These are phyloP conservation scores for Trypanosoma conorhini DNA, from an alignment of 208 protist species.

Conservation along the genomic window DNA sequence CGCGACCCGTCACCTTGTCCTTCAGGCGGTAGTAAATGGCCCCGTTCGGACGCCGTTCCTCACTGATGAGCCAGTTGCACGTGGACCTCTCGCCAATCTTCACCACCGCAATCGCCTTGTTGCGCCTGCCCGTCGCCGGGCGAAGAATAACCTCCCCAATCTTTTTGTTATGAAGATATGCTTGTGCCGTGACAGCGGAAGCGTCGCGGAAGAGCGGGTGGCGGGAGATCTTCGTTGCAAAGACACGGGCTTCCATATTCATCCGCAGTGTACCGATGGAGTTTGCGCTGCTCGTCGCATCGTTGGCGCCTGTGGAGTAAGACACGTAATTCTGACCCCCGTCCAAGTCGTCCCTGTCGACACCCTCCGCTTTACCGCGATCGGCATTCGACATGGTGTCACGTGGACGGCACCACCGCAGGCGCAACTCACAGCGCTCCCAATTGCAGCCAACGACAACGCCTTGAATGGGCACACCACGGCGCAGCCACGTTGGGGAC, in stretches of 20 bases:
- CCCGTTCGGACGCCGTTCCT: slow-evolving; percentile 64
- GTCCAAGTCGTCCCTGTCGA: slow-evolving; percentile 6
- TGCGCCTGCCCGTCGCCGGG: slow-evolving; percentile 34
- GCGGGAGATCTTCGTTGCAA: slow-evolving; percentile 75
- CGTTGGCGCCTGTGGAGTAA: slow-evolving; percentile 35
- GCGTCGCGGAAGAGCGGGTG: slow-evolving; percentile 80
- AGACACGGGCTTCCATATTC: slow-evolving; percentile 55
- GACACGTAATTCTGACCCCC: slow-evolving; percentile 26
- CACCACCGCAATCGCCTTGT: slow-evolving; percentile 65
- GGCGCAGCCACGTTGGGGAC: slow-evolving; percentile 56
- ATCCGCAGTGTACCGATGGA: slow-evolving; percentile 58
- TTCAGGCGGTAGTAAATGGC: slow-evolving; percentile 67
- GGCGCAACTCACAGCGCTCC: slow-evolving; percentile 65
- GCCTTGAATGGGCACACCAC: slow-evolving; percentile 73
- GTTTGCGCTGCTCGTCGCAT: slow-evolving; percentile 63
- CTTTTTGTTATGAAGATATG: slow-evolving; percentile 74
- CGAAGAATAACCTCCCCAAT: slow-evolving; percentile 84
- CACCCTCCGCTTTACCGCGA: slow-evolving; percentile 9
- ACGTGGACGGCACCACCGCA: slow-evolving; percentile 67
- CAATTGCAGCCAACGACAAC: slow-evolving; percentile 65
- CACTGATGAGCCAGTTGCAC: slow-evolving; percentile 72
- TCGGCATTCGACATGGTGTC: slow-evolving; percentile 16
- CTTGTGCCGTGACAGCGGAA: slow-evolving; percentile 37
- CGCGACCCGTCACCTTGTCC: slow-evolving; percentile 47
- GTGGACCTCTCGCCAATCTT: slow-evolving; percentile 67